Evolutionary conservation across 2,329 filamentous ascomycete genomes (phyloP).

Genomic region (Fusarium bulbicola): DNA sequence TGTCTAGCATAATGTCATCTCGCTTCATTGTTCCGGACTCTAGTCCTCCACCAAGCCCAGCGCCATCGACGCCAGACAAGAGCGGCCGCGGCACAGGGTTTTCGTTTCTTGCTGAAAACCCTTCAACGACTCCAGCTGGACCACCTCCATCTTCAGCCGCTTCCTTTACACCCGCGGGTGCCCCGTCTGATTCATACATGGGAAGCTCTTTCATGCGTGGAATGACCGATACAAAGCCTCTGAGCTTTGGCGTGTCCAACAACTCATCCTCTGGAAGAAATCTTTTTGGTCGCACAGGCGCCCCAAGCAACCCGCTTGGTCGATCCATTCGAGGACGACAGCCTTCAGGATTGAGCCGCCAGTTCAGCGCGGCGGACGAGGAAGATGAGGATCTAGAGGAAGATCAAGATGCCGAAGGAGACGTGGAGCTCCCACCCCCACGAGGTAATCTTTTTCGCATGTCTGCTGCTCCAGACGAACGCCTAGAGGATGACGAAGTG

Average conservation of each 20-base stretch:
- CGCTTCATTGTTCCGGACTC: constrained; percentile 56
- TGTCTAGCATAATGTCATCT: constrained; percentile 49
- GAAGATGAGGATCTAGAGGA: constrained; percentile 43
- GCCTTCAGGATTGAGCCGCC: constrained; percentile 62
- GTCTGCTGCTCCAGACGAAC: constrained; percentile 26
- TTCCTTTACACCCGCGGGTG: constrained; percentile 66
- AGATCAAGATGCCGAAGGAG: constrained; percentile 47
- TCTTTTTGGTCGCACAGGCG: constrained; percentile 50
- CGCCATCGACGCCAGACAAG: constrained; percentile 61
- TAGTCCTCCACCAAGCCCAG: constrained; percentile 53
- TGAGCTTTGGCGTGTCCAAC: constrained; percentile 49
- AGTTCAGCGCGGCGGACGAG: constrained; percentile 48
- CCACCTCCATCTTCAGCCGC: constrained; percentile 62
- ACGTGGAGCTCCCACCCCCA: constrained; percentile 47
- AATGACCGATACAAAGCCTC: constrained; percentile 51
- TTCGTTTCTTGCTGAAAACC: constrained; percentile 55
- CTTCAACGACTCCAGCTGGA: constrained; percentile 63
- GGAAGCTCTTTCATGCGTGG: constrained; percentile 63
- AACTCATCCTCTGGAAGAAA: constrained; percentile 44
- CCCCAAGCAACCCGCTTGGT: constrained; percentile 56
- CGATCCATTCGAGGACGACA: constrained; percentile 56
- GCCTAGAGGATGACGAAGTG: constrained; percentile 42
- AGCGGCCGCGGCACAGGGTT: constrained; percentile 46
- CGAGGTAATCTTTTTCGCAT: constrained; percentile 47
- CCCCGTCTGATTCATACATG: constrained; percentile 63